Evolutionary conservation across 176 grass and related monocot genomes (phyloP).

Genomic region (Microstegium vimineum): DNA sequence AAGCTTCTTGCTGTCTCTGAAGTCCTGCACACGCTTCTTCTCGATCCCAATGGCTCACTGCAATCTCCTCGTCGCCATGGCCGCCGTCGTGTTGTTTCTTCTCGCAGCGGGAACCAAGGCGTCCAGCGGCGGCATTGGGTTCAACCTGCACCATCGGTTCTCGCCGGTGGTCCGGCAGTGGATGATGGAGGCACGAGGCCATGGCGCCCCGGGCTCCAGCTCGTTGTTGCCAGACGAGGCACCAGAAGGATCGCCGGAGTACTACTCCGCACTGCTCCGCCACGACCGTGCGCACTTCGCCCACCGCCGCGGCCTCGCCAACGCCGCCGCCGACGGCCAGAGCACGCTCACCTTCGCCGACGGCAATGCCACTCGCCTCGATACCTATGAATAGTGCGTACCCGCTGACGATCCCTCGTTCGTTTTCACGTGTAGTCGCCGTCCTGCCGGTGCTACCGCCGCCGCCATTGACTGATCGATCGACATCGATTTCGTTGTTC

Average conservation of each 20-base stretch:
- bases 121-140: constrained; percentile 24
- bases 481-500: background rate
- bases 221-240: background rate
- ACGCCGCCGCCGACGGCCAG: constrained; percentile 17
- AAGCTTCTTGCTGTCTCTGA: background rate
- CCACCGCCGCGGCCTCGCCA: constrained; percentile 44
- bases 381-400: background rate
- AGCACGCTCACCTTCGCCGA: constrained; percentile 39
- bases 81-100: background rate
- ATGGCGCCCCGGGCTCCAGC: background rate
- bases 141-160: constrained; percentile 76
- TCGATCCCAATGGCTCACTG: background rate
- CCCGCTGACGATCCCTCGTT: constrained; percentile 1
- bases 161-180: constrained; percentile 57
- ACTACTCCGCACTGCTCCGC: constrained; percentile 53
- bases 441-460: no score
- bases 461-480: background rate
- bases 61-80: background rate
- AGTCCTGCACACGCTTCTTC: background rate
- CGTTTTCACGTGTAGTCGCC: background rate
- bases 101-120: background rate
- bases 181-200: constrained; percentile 48
- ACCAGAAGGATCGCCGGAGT: constrained; percentile 38
- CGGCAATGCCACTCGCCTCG: constrained; percentile 43
- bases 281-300: constrained; percentile 54